Conservation (phyloP, 768 basidiomycete genomes). For the Pleurotus tuoliensis region DNA sequence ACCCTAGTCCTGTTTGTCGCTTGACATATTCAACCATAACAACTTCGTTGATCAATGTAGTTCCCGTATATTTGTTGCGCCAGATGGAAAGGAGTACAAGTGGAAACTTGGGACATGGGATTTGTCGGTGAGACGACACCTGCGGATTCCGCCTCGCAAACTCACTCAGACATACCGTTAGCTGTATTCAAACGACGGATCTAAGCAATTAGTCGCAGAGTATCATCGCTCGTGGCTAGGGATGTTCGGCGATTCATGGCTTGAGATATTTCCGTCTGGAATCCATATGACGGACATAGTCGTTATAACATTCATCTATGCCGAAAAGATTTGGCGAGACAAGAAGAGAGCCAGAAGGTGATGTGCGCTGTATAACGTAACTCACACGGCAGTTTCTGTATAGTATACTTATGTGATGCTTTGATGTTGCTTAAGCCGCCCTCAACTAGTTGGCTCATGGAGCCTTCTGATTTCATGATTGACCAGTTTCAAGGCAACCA, state of each 20-base stretch:
- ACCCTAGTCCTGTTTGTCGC: neutral
- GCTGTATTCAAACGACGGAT: neutral
- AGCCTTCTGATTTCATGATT: no score
- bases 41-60: neutral
- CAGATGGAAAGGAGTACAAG: conserved; percentile 2
- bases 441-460: no score
- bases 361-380: no score
- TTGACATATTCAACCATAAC: neutral
- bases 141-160: neutral
- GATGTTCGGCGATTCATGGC: conserved; percentile 8
- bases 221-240: neutral
- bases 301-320: conserved; percentile 25
- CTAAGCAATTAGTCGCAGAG: neutral
- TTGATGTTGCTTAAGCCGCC: no score
- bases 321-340: conserved; percentile 22
- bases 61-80: neutral
- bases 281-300: conserved; percentile 22
- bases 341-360: conserved; percentile 12
- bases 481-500: no score
- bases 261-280: conserved; percentile 20
- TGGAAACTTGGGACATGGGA: neutral
- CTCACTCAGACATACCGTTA: neutral
- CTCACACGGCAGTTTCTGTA: no score
- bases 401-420: no score
- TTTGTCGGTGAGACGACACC: neutral